Conservation (phyloP, 441 rosid genomes). For the Erodium moschatum region DNA sequence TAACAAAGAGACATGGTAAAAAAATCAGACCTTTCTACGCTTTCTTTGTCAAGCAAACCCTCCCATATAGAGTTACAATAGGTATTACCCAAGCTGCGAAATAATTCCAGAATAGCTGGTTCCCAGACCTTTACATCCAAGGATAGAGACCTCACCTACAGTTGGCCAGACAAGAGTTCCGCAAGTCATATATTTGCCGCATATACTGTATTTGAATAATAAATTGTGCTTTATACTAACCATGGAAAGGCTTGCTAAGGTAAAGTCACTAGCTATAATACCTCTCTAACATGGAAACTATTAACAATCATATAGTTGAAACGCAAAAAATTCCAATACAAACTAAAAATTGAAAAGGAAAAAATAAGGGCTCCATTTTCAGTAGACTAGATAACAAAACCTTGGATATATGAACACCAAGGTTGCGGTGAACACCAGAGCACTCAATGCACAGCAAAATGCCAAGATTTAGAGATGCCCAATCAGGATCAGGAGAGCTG, state of each 20-base stretch:
- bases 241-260: neutral
- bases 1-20: neutral
- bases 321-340: neutral
- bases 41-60: constrained; percentile 37
- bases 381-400: constrained; percentile 23
- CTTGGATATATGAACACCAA: constrained; percentile 94
- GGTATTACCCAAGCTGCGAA: constrained; percentile 60
- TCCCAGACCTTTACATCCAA: constrained; percentile 96
- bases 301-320: neutral
- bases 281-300: neutral
- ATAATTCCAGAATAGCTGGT: constrained; percentile 66
- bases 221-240: neutral
- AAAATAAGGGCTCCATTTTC: neutral
- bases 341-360: neutral
- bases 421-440: constrained; percentile 91
- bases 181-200: no score
- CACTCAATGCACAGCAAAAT: constrained; percentile 79
- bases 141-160: constrained; percentile 82
- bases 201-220: neutral
- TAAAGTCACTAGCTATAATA: constrained; percentile 1
- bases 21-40: constrained; percentile 14
- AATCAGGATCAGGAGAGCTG: constrained; percentile 67
- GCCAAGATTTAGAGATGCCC: constrained; percentile 95
- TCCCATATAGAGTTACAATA: constrained; percentile 90
- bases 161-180: constrained; percentile 18